Evolutionary conservation across 192 early-diverging fungal genomes (phyloP).

Genomic region (Fimicolochytrium jonesii): DNA sequence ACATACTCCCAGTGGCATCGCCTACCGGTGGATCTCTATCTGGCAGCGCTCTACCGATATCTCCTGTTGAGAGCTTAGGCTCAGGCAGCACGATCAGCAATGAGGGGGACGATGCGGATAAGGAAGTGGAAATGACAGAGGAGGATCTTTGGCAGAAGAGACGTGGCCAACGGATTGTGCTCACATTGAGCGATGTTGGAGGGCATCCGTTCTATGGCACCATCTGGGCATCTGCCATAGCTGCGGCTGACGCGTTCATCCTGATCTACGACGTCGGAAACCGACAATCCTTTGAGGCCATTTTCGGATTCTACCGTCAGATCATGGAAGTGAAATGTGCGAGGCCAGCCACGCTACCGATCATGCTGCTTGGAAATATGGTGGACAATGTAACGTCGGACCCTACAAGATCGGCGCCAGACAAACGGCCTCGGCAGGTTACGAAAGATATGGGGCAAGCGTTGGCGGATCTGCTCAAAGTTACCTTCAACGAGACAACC

Average conservation of each 20-base stretch:
- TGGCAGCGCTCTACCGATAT: neutral
- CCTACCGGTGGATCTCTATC: too few relatives aligned
- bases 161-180: constrained; percentile 20
- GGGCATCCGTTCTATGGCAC: constrained; percentile 28
- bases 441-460: constrained; percentile 14
- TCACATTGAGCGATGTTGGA: constrained; percentile 33
- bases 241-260: constrained; percentile 38
- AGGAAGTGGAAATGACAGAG: neutral
- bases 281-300: constrained; percentile 25
- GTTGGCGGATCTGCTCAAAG: constrained; percentile 24
- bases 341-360: constrained; percentile 17
- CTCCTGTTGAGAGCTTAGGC: constrained; percentile 3
- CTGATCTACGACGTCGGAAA: constrained; percentile 39
- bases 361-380: constrained; percentile 39
- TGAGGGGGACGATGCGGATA: neutral
- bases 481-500: constrained; percentile 33
- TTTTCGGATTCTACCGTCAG: constrained; percentile 27
- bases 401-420: neutral
- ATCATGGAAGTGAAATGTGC: constrained; percentile 29
- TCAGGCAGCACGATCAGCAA: constrained; percentile 10
- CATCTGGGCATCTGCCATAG: constrained; percentile 26
- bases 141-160: constrained; percentile 23
- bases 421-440: constrained; percentile 26
- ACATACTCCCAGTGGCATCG: neutral
- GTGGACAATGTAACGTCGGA: constrained; percentile 36